Percentiles rank a stretch among this genome's conserved stretches.
Conservation (phyloP, 2,329 filamentous ascomycete genomes). For the Cadophora sp. region DNA sequence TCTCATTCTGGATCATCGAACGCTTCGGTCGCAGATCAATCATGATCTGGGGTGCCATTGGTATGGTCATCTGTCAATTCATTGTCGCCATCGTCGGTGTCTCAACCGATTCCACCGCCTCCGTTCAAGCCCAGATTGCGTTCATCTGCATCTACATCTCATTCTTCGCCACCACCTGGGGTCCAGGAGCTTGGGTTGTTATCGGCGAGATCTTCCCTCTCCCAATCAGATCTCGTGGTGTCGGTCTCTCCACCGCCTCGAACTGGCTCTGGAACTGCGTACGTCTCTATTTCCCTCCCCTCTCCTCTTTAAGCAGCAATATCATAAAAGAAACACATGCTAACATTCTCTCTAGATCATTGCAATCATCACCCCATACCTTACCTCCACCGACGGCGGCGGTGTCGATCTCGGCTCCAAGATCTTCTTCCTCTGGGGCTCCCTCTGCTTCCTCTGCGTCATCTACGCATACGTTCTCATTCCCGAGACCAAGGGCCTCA, state of each 20-base stretch:
- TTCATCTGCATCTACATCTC: constrained; percentile 83
- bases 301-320: neutral
- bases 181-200: constrained; percentile 77
- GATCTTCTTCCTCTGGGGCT: constrained; percentile 68
- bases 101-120: constrained; percentile 70
- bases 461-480: constrained; percentile 63
- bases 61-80: constrained; percentile 89
- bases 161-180: constrained; percentile 84
- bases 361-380: constrained; percentile 34
- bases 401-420: constrained; percentile 32
- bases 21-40: constrained; percentile 79
- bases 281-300: constrained; percentile 2
- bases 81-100: constrained; percentile 71
- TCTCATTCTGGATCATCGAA: constrained; percentile 86
- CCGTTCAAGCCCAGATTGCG: constrained; percentile 46
- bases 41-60: constrained; percentile 77
- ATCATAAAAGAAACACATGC: neutral
- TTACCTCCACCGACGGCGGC: constrained; percentile 27
- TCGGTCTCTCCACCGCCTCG: constrained; percentile 82
- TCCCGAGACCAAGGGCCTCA: constrained; percentile 76
- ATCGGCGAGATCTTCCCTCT: constrained; percentile 91
- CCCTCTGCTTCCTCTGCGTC: constrained; percentile 60
- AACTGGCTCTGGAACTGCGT: constrained; percentile 85
- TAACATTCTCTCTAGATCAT: constrained; percentile 25
- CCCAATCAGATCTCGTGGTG: constrained; percentile 80